Base-by-base conservation (phyloP, 257 asterid genomes). In the Penstemon barbatus region DNA sequence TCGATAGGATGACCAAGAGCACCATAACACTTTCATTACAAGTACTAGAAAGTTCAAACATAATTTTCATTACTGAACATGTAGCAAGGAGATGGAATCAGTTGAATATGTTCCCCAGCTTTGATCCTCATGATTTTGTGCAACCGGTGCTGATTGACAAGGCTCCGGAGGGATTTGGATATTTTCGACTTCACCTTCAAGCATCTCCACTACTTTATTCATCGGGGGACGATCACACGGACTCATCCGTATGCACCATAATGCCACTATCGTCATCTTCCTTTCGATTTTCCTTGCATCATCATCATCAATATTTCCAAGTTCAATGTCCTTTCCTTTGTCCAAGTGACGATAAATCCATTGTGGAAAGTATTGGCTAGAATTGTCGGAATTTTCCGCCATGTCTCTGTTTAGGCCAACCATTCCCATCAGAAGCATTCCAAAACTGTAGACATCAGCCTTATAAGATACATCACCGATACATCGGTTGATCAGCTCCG, bases 161-260 rank as follows among this genome's bases (percentile, higher is more conserved):
- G 74, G 72, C 42, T 19, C 61, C 0, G 66, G 57, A 9, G 75
- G 80, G 59, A 72, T 57, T 46, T 15, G 63, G 2, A 66, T 12
- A 39, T 5, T 44, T 33, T 69, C 79, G n/a, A 44, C 71, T 36
- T 78, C 81, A 3, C 74, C 55, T 69, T 81, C 81, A 13, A 78
- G 65, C 83, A 81, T 81, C 7, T 75, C 83, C 42, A 72, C 61
- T 2, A 72, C 78, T 60, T 49, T 68, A 54, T 38, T 66, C 85
- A 74, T 81, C 6, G 85, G 48, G 4, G 85, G 85, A 4, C 80
- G 82, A 59, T 77, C 75, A 13, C 4, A 8, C 7, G 82, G 81
- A 51, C 6, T 62, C 81, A 72, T 71, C 36, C 42, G 69, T 8
- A 71, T 55, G 58, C 75, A 71, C 70, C 75, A 71, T 61, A 71